These are phyloP conservation scores for Ceratocystis smalleyi DNA, from an alignment of 2,329 filamentous ascomycete species.

Conservation along the genomic window DNA sequence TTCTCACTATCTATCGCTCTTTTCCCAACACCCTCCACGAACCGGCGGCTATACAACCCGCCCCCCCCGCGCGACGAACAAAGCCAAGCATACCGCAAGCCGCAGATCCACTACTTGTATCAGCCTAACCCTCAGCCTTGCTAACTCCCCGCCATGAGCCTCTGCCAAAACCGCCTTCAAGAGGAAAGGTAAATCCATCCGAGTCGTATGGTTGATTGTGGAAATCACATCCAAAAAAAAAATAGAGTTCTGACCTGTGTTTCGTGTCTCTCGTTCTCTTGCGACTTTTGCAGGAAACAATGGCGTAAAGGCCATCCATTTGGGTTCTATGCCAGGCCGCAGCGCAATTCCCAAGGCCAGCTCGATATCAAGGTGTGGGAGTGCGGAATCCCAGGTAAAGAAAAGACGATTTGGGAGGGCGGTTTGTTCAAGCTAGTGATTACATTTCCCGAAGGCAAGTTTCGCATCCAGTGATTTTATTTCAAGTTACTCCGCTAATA, in stretches of 20 bases:
- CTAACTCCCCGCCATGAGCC: conserved; percentile 45
- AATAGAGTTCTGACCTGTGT: neutral
- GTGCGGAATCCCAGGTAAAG: conserved; percentile 87
- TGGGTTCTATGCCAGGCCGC: conserved; percentile 85
- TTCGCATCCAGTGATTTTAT: neutral
- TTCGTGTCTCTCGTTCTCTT: conserved; percentile 17
- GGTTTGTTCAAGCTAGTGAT: conserved; percentile 91
- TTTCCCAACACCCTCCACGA: neutral
- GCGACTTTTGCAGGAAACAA: conserved; percentile 52
- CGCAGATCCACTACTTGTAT: neutral
- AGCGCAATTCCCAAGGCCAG: conserved; percentile 58
- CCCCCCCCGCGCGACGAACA: neutral
- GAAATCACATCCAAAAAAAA: conserved; percentile 15
- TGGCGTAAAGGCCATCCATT: conserved; percentile 97
- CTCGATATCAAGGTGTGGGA: conserved; percentile 94
- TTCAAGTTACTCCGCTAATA: neutral
- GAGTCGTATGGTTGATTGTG: neutral
- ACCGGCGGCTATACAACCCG: neutral
- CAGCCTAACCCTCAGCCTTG: neutral
- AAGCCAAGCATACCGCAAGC: neutral
- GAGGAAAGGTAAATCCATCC: conserved; percentile 60
- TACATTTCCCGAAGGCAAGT: conserved; percentile 78
- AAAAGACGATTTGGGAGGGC: conserved; percentile 96
- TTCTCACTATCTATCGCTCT: neutral
- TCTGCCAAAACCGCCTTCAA: conserved; percentile 74